Evolutionary conservation across 148 eudicot genomes (phyloP).

Genomic region (Persicaria maculosa): DNA sequence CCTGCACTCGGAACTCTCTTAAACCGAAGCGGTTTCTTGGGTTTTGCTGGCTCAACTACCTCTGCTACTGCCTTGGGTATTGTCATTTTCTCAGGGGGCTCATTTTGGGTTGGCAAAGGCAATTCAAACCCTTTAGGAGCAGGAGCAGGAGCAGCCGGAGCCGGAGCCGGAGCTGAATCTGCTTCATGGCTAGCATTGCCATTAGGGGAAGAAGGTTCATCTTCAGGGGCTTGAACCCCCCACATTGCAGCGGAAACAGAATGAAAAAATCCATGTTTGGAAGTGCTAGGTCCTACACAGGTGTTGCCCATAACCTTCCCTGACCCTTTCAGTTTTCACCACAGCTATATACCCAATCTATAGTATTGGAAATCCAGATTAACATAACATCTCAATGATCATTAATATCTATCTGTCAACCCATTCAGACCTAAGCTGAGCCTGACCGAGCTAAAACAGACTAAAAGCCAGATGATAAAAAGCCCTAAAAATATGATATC

Average conservation of each 20-base stretch:
- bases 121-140: constrained; percentile 23
- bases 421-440: neutral
- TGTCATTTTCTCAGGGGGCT: constrained; percentile 30
- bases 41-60: constrained; percentile 18
- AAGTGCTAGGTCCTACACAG: constrained; percentile 51
- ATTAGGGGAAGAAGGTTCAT: constrained; percentile 23
- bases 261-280: constrained; percentile 41
- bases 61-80: constrained; percentile 12
- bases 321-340: neutral
- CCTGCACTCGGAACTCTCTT: constrained; percentile 50
- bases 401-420: neutral
- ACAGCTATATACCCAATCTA: neutral
- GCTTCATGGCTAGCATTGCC: constrained; percentile 18
- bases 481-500: neutral
- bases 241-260: constrained; percentile 47
- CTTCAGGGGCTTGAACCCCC: constrained; percentile 29
- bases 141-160: constrained; percentile 4
- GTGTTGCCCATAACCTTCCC: constrained; percentile 40
- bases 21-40: constrained; percentile 41
- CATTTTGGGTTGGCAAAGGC: constrained; percentile 38
- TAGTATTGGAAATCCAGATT: neutral
- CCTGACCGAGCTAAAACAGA: neutral
- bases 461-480: neutral
- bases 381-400: neutral
- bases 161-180: constrained; percentile 6